Base-by-base conservation (phyloP, 1,139 yeast species). In the Pneumocystis murina region DNA sequence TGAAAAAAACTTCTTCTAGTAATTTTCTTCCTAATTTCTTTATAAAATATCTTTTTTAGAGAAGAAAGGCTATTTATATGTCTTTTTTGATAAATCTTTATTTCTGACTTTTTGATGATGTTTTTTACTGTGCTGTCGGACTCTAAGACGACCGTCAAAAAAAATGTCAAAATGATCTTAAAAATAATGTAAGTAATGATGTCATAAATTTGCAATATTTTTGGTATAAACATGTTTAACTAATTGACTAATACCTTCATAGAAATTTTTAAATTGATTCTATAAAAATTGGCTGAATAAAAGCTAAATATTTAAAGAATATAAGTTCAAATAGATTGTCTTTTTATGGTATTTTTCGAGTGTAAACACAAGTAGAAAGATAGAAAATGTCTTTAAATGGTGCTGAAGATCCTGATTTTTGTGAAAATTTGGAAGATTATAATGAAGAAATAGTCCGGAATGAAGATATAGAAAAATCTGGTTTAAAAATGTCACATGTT, bases 401-500 rank as follows among this genome's bases (percentile, higher is more conserved):
- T 3, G 12, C 3, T 10, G 28, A 17, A n/a, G 55, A 12, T 24
- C 5, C 55, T 1, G n/a, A 24, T 48, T 24, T 24, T 12, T 2
- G 28, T 24, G 55, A 48, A 48, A 65, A 66, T 16, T 68, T 69
- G n/a, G 66, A 66, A 38, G 68, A 66, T 57, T 67, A 68, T 61
- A 66, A 65, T 48, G 66, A 64, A 60, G 61, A 63, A 43, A 64
- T 66, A 58, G 39, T 64, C 14, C 62, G 61, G 12, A 61, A 67
- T 3, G 66, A 68, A 1, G 62, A 63, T 59, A 68, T 67, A 6
- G 69, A 67, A 60, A 59, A 64, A 36, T 68, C 67, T 48, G 66
- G 62, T 6, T 59, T 64, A n/a, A 61, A 62, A 62, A 67, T 68
- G 5, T 61, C 61, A 40, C 68, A 68, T 60, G 57, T 59, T 16